Evolutionary conservation across 2,329 filamentous ascomycete genomes (phyloP).

Genomic region (Monosporascus sp.): DNA sequence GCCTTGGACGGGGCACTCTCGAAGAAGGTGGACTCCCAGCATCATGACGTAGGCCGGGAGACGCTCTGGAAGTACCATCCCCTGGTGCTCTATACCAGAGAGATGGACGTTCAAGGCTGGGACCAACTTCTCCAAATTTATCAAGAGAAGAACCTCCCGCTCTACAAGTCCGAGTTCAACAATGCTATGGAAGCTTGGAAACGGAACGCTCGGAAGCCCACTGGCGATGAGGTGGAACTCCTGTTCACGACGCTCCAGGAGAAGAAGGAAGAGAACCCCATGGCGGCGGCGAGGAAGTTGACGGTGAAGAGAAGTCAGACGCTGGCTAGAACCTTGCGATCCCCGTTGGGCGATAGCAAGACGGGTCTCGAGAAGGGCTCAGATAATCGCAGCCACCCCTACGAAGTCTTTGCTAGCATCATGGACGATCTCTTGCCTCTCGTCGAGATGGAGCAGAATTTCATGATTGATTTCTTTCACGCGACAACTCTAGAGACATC

Average conservation of each 20-base stretch:
- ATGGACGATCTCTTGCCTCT: conserved; percentile 78
- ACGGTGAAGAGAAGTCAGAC: conserved; percentile 94
- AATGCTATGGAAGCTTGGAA: conserved; percentile 76
- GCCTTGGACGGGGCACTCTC: conserved; percentile 55
- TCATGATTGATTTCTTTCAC: conserved; percentile 95
- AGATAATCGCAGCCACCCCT: conserved; percentile 65
- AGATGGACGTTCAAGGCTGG: conserved; percentile 80
- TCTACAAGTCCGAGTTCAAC: conserved; percentile 79
- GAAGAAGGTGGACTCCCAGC: conserved; percentile 63
- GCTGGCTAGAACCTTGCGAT: conserved; percentile 66
- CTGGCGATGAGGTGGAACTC: conserved; percentile 72
- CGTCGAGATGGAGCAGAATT: conserved; percentile 92
- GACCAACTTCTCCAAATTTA: conserved; percentile 73
- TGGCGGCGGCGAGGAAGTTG: conserved; percentile 76
- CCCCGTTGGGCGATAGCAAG: conserved; percentile 56
- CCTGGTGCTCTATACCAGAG: conserved; percentile 79
- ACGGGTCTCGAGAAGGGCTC: conserved; percentile 49
- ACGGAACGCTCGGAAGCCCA: conserved; percentile 67
- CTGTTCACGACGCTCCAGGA: conserved; percentile 82
- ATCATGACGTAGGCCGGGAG: conserved; percentile 66
- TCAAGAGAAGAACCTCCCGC: conserved; percentile 65
- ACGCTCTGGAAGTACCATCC: conserved; percentile 84
- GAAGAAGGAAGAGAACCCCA: conserved; percentile 73
- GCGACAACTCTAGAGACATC: conserved; percentile 74
- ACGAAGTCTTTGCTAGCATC: conserved; percentile 74